Evolutionary conservation across 2,329 filamentous ascomycete species (phyloP).

Genomic region (Cladosporium halotolerans): DNA sequence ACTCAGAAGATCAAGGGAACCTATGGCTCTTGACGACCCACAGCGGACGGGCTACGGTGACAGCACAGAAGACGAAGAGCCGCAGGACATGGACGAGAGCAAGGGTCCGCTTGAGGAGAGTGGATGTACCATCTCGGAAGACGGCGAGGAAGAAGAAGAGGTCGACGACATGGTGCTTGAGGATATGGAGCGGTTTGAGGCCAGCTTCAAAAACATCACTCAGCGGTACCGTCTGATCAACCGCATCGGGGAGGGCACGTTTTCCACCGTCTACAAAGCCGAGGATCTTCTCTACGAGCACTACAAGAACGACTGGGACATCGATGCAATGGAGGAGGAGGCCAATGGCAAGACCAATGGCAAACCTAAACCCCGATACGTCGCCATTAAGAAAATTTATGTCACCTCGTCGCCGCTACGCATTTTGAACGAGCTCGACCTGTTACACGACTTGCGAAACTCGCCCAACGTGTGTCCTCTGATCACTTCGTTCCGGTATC

Average conservation of each 20-base stretch:
- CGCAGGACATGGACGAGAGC: constrained; percentile 42
- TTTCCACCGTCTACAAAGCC: constrained; percentile 98
- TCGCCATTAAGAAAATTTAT: constrained; percentile 99
- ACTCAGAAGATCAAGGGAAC: constrained; percentile 14
- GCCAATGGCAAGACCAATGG: constrained; percentile 33
- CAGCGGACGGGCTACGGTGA: constrained; percentile 14
- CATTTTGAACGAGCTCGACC: constrained; percentile 92
- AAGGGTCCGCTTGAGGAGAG: constrained; percentile 45
- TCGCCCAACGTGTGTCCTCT: constrained; percentile 85
- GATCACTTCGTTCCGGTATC: constrained; percentile 91
- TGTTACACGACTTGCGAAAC: constrained; percentile 78
- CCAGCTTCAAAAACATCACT: constrained; percentile 76
- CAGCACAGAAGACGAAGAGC: constrained; percentile 29
- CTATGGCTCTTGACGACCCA: constrained; percentile 20
- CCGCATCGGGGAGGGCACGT: constrained; percentile 95
- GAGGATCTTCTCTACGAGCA: constrained; percentile 82
- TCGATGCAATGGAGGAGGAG: constrained; percentile 56
- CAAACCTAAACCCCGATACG: constrained; percentile 59
- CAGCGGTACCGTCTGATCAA: constrained; percentile 86
- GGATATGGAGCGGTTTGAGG: constrained; percentile 81
- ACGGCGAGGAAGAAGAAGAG: constrained; percentile 43
- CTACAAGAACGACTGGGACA: constrained; percentile 83
- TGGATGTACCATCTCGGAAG: constrained; percentile 45
- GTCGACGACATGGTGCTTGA: constrained; percentile 66
- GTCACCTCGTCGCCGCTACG: constrained; percentile 90